Base-by-base conservation (phyloP, 164 flowering plant genomes). In the Dillenia turbinata region DNA sequence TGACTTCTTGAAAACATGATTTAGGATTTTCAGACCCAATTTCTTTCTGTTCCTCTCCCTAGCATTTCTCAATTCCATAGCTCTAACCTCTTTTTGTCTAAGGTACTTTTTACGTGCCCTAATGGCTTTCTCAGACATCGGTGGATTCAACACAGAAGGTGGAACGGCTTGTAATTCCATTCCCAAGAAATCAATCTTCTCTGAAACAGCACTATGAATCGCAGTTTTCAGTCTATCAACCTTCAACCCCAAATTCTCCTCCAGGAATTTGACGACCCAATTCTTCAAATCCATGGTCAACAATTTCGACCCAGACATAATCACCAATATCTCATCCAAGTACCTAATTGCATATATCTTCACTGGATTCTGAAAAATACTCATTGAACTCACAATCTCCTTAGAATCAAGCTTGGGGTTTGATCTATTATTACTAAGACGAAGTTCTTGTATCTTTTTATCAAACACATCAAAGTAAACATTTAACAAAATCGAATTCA, bases 161-260 rank as follows among this genome's bases (percentile, higher is more conserved):
- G 75, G 66, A 26, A 94, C 97, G 6, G 96, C 96, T 76, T 78
- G 99, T 67, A 94, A 69, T 66, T 86, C 97, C 94, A 91, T 86
- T 10, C 96, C 97, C 54, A 89, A 52, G 69, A 91, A 91, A 14
- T 67, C 81, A 45, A 94, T 88, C 75, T 83, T 89, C 74, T 94
- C 97, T 1, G 86, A 79, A 3, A 78, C 83, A 8, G 96, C 87
- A 79, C 97, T 89, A 60, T 88, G 99, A 45, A 94, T 80, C 9
- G 75, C 79, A 7, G 92, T 85, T 14, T 66, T 82, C 48, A 69
- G 46, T 69, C 60, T 85, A 79, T 86, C 89, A 0, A 92, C 88
- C 56, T 78, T 81, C 75, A 91, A 64, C 33, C 70, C 86, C 81
- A 94, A 70, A 19, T 67, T 65, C 72, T 57, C 74, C 69, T 88